Evolutionary conservation across 768 basidiomycete genomes (phyloP).

Genomic region (Boletus sensibilis): DNA sequence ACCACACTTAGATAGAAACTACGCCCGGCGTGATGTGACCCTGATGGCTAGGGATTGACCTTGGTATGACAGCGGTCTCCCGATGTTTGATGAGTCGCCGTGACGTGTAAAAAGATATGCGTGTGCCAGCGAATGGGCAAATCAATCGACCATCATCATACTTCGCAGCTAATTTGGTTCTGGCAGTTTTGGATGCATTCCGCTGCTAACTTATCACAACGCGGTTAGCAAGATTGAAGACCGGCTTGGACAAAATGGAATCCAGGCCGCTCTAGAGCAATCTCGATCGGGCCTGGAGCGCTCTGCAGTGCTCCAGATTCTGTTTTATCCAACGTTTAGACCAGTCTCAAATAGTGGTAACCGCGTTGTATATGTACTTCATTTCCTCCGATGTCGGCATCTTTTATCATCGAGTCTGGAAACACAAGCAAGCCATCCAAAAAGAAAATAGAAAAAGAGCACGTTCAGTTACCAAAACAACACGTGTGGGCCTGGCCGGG

Average conservation of each 20-base stretch:
- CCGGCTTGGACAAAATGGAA: no score
- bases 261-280: no score
- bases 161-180: slow-evolving; percentile 14
- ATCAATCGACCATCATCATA: slow-evolving; percentile 21
- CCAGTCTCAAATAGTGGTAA: no score
- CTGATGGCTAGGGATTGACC: slow-evolving; percentile 29
- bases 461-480: slow-evolving; percentile 7
- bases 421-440: not conserved
- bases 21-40: slow-evolving; percentile 34
- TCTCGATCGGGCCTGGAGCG: no score
- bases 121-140: slow-evolving; percentile 8
- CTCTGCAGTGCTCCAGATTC: no score
- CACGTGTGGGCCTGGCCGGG: slow-evolving; percentile 61
- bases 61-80: slow-evolving; percentile 32
- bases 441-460: not conserved
- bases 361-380: no score
- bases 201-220: no score
- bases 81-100: slow-evolving; percentile 38
- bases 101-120: slow-evolving; percentile 42
- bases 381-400: slow-evolving; percentile 32
- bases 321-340: no score
- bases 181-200: slow-evolving; percentile 10
- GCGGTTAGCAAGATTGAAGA: no score
- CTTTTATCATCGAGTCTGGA: slow-evolving; percentile 16
- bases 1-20: slow-evolving; percentile 11